Conservation (phyloP, 805 yeast genomes). For the Candida suzukii region DNA sequence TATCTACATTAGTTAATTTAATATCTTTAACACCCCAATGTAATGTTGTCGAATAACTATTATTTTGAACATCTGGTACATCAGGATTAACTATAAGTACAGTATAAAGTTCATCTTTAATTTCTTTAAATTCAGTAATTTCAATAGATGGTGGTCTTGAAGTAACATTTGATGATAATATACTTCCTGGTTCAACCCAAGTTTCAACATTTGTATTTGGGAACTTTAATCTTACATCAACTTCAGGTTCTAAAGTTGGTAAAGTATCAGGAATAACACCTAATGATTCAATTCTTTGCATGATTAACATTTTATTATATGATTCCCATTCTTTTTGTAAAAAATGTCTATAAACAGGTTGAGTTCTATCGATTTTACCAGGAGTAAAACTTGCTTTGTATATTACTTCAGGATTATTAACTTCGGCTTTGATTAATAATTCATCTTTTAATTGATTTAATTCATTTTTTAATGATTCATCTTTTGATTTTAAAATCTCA, state of each 20-base stretch:
- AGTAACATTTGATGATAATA: slow-evolving; percentile 68
- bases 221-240: slow-evolving; percentile 68
- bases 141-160: slow-evolving; percentile 69
- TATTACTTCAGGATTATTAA: slow-evolving; percentile 76
- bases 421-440: slow-evolving; percentile 55
- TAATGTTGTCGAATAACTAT: slow-evolving; percentile 63
- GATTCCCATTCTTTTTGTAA: slow-evolving; percentile 67
- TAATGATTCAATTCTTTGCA: slow-evolving; percentile 88
- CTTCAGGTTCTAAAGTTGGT: slow-evolving; percentile 80
- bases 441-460: slow-evolving; percentile 16
- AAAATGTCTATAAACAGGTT: slow-evolving; percentile 74
- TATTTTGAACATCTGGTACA: slow-evolving; percentile 66
- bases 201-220: slow-evolving; percentile 59
- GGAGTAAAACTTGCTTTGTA: slow-evolving; percentile 50
- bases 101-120: slow-evolving; percentile 55
- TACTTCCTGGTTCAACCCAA: slow-evolving; percentile 75
- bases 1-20: slow-evolving; percentile 48
- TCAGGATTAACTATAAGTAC: slow-evolving; percentile 87
- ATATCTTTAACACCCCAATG: slow-evolving; percentile 75
- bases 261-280: slow-evolving; percentile 88
- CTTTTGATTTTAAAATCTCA: slow-evolving; percentile 16
- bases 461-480: slow-evolving; percentile 11
- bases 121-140: slow-evolving; percentile 62
- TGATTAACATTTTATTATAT: slow-evolving; percentile 64
- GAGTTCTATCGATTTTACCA: slow-evolving; percentile 51